Conservation (phyloP, 2,329 filamentous ascomycete species). For the Xylariaceae sp. region DNA sequence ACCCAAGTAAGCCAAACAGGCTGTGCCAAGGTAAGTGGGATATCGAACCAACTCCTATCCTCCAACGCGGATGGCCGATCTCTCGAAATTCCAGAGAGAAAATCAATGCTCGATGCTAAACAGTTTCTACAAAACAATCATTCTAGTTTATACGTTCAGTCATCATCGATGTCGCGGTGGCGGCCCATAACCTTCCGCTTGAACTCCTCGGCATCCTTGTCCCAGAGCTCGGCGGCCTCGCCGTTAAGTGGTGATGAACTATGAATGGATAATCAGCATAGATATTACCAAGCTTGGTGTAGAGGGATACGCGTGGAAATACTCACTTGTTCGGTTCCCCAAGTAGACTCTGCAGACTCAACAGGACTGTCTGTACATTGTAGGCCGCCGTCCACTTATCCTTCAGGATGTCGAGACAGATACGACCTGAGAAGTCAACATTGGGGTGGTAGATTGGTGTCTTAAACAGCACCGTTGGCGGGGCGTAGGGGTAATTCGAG, state of each 20-base stretch:
- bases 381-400: constrained; percentile 99
- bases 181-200: constrained; percentile 73
- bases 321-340: constrained; percentile 98
- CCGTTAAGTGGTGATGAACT: constrained; percentile 95
- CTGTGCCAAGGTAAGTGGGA: constrained; percentile 31
- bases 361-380: constrained; percentile 90
- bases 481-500: constrained; percentile 87
- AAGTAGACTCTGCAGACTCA: constrained; percentile 92
- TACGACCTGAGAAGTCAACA: constrained; percentile 94
- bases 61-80: constrained; percentile 39
- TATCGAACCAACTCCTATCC: constrained; percentile 49
- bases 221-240: constrained; percentile 95
- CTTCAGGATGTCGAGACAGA: constrained; percentile 97
- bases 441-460: constrained; percentile 99
- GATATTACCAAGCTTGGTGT: background rate
- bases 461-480: constrained; percentile 93
- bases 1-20: constrained; percentile 21
- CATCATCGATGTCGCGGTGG: constrained; percentile 69
- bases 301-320: background rate
- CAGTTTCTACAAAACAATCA: constrained; percentile 17
- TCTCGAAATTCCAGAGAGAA: constrained; percentile 25
- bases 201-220: constrained; percentile 85
- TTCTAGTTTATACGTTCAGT: constrained; percentile 47
- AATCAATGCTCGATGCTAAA: constrained; percentile 20
- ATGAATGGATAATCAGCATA: constrained; percentile 28